Evolutionary conservation across 192 early-diverging fungal genomes (phyloP).

Genomic region (Backusella tarrabulga): DNA sequence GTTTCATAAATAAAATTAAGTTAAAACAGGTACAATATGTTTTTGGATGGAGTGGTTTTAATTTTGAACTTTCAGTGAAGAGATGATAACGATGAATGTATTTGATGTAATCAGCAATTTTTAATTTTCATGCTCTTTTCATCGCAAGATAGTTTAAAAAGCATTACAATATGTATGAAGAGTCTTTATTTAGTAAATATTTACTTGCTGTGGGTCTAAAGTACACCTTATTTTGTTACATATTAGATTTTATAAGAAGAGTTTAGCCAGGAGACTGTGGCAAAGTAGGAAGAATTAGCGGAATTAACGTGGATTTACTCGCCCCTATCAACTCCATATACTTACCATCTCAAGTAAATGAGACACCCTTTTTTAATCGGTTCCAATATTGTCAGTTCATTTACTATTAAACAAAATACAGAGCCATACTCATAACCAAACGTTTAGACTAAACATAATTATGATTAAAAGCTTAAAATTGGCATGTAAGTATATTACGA

Average conservation of each 20-base stretch:
- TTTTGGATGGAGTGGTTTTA: neutral
- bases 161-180: neutral
- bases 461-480: neutral
- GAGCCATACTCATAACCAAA: neutral
- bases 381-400: neutral
- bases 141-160: neutral
- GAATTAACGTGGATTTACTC: neutral
- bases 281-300: neutral
- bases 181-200: neutral
- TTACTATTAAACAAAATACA: neutral
- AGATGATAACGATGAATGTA: neutral
- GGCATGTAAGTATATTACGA: neutral
- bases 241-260: neutral
- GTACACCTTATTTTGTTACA: neutral
- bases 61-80: neutral
- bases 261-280: neutral
- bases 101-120: neutral
- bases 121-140: neutral
- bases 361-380: neutral
- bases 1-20: neutral
- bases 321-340: neutral
- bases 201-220: neutral
- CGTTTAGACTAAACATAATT: neutral
- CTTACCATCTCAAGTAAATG: neutral
- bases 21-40: neutral